These are phyloP conservation scores for Xylaria longipes DNA, from an alignment of 495 filamentous ascomycete genomes.

Conservation along the genomic window DNA sequence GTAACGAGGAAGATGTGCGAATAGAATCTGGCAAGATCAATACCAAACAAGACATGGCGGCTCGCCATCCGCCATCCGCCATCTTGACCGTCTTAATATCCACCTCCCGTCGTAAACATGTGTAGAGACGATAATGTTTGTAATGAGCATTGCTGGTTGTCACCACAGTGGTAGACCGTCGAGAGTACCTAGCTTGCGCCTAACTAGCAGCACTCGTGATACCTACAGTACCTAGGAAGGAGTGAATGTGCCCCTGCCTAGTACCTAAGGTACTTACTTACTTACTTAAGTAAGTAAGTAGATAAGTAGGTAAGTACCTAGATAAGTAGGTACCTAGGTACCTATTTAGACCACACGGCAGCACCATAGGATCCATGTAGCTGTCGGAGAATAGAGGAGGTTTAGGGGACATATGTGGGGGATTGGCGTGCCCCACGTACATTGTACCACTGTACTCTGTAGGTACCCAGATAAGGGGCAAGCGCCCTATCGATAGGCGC, in stretches of 20 bases:
- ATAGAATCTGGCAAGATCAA: background rate
- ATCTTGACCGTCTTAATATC: background rate
- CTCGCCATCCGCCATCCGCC: background rate
- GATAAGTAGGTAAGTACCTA: too few species aligned
- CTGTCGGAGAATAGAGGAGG: background rate
- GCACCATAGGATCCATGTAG: too few species aligned
- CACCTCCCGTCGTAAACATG: background rate
- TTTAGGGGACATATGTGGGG: background rate
- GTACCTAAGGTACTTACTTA: too few species aligned
- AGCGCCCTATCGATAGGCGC: background rate
- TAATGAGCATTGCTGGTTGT: background rate
- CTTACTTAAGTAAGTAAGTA: too few species aligned
- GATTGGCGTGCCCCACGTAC: background rate
- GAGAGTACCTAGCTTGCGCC: background rate
- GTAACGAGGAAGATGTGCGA: background rate
- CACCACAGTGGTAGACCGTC: background rate
- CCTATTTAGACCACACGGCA: too few species aligned
- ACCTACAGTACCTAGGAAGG: too few species aligned
- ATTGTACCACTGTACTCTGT: background rate
- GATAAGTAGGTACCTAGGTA: too few species aligned
- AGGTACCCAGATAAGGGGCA: background rate
- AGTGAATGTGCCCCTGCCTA: background rate
- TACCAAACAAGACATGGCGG: constrained; percentile 1
- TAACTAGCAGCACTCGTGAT: background rate
- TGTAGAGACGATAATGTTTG: background rate